phyloP scores from a whole-genome alignment of 352 stramenopile genomes.

The Phytophthora pluvialis region DNA sequence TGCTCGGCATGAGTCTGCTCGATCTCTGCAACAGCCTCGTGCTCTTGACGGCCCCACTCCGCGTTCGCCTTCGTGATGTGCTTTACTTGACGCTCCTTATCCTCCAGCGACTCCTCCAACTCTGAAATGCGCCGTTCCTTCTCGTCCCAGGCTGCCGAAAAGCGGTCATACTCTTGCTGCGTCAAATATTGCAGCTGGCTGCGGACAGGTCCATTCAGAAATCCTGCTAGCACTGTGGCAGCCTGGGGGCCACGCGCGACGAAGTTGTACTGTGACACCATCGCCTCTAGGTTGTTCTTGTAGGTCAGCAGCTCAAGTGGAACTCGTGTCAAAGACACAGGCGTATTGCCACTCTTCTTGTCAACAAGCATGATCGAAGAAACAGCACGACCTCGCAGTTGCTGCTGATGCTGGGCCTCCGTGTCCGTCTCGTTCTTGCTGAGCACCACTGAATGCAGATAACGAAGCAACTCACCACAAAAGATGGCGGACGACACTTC shows the following conservation, averaged over 20 bases:
- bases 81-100: slow-evolving; percentile 53
- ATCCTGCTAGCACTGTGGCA: slow-evolving; percentile 56
- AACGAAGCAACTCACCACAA: slow-evolving; percentile 67
- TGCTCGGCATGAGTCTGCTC: slow-evolving; percentile 52
- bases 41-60: slow-evolving; percentile 59
- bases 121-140: slow-evolving; percentile 58
- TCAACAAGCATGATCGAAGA: slow-evolving; percentile 60
- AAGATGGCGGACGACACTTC: slow-evolving; percentile 69
- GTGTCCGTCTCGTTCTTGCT: slow-evolving; percentile 71
- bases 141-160: slow-evolving; percentile 54
- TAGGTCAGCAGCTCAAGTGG: slow-evolving; percentile 77
- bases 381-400: slow-evolving; percentile 51
- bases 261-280: slow-evolving; percentile 84
- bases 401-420: slow-evolving; percentile 53
- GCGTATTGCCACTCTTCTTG: slow-evolving; percentile 35
- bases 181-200: slow-evolving; percentile 52
- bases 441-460: slow-evolving; percentile 74
- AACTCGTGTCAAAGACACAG: slow-evolving; percentile 43
- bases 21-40: slow-evolving; percentile 52
- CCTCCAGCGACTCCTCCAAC: slow-evolving; percentile 54
- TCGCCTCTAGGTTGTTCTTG: slow-evolving; percentile 79
- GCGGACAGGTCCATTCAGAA: slow-evolving; percentile 63
- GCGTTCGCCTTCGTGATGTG: slow-evolving; percentile 55
- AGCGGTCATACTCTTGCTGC: slow-evolving; percentile 68
- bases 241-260: slow-evolving; percentile 62